These are phyloP conservation scores for Lathyrus oleraceus DNA, from an alignment of 306 rosid species.

Conservation along the genomic window DNA sequence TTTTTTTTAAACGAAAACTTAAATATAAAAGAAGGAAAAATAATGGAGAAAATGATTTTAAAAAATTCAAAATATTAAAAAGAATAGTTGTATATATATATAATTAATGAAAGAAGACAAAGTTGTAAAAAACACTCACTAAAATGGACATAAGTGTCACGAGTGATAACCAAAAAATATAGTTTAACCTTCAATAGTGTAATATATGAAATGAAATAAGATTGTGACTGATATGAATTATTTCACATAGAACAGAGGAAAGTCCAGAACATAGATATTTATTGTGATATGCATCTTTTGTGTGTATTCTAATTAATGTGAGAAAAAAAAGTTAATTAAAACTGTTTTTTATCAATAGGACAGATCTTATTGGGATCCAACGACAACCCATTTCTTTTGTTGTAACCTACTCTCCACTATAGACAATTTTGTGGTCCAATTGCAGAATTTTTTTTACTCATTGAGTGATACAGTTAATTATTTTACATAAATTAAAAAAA, in stretches of 20 bases:
- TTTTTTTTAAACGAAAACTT: no score
- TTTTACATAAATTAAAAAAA: no score
- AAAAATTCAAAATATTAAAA: no score
- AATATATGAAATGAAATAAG: background rate
- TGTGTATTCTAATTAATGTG: background rate
- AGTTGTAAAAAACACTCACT: no score
- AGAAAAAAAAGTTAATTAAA: background rate
- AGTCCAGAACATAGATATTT: slow-evolving; percentile 4
- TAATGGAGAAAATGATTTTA: no score
- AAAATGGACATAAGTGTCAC: background rate
- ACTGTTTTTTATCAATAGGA: background rate
- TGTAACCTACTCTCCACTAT: background rate
- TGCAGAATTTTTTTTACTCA: background rate
- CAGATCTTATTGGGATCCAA: background rate
- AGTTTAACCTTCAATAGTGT: background rate
- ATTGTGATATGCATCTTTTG: slow-evolving; percentile 16
- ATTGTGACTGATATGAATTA: background rate
- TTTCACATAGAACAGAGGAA: slow-evolving; percentile 19
- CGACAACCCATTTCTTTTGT: background rate
- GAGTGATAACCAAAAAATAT: background rate
- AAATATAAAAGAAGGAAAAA: no score
- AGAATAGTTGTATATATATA: no score
- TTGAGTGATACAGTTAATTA: no score
- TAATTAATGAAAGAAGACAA: no score
- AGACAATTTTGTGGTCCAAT: slow-evolving; percentile 11